Conservation (phyloP, 495 filamentous ascomycete genomes). For the Trichoderma erinaceum region DNA sequence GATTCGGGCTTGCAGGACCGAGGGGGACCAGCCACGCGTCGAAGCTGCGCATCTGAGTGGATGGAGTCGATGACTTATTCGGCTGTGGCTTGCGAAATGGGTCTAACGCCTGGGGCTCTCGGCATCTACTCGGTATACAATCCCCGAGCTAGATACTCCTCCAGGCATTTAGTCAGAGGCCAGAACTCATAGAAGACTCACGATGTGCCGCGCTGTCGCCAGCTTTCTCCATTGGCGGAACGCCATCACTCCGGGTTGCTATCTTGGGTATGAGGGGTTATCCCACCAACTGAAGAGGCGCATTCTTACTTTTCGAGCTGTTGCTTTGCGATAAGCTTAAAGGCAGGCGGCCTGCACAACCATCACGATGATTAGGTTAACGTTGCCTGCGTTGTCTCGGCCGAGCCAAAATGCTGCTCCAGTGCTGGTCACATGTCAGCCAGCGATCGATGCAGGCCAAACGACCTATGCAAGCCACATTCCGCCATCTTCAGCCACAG, state of each 20-base stretch:
- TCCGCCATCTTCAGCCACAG: not conserved
- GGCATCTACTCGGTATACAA: not conserved
- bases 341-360: not conserved
- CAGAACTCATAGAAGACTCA: not conserved
- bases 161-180: not conserved
- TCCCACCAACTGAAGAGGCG: not conserved
- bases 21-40: not conserved
- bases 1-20: not conserved
- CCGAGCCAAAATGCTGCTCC: too few relatives aligned
- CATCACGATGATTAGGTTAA: not conserved
- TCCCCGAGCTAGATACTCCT: not conserved
- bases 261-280: not conserved
- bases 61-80: not conserved
- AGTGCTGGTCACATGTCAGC: not conserved
- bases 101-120: not conserved
- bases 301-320: not conserved
- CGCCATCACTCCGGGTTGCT: not conserved
- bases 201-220: not conserved
- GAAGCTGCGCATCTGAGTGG: not conserved
- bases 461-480: not conserved
- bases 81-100: not conserved
- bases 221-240: not conserved
- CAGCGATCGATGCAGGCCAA: not conserved
- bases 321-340: constrained; percentile 3
- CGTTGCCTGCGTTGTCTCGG: not conserved